Base-by-base conservation (phyloP, 768 basidiomycete genomes). In the Hypholoma fasciculare region DNA sequence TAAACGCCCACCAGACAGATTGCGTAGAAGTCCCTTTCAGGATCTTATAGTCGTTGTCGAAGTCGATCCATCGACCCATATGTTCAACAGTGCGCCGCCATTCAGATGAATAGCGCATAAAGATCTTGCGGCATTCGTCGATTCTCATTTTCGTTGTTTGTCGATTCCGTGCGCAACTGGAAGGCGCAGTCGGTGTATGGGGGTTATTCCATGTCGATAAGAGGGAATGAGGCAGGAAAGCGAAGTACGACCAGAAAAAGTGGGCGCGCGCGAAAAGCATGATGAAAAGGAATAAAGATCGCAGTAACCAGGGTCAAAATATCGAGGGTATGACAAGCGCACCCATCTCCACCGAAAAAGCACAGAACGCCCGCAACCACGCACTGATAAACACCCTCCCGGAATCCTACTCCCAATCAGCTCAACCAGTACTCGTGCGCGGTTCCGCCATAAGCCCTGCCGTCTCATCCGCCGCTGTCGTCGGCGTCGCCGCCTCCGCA, bases 131-230 rank as follows among this genome's bases (percentile, higher is more conserved):
- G 69, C 97, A 99, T 72, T 98, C 95, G 5, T 85, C 94, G 72
- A n/a, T n/a, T n/a, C n/a, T n/a, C 97, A 99, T 90, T 34, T 80
- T 82, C 75, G 82, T 66, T 84, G 89, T 79, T 98, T 98, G 82
- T 99, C 97, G 77, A 99, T 99, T 78, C 97, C 94, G 77, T 98
- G 96, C 74, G 98, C 97, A 69, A 99, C 95, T 36, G 96, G 97
- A 26, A 99, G n/a, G 3, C 27, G 27, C 27, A 30, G 27, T 30
- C 27, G 27, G 27, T 30, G 7, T 30, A 30, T 30, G 27, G 7
- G 27, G 27, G 27, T 30, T 30, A 7, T 4, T 30, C 7, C 4
- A 30, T 7, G 27, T 3, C 7, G 27, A 7, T 7, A 7, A 30
- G 27, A 30, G 27, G 27, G 27, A 30, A 30, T 4, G 27, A 30